phyloP scores from a whole-genome alignment of 1,284 basidiomycete species.

The Cutaneotrichosporon dermatis region DNA sequence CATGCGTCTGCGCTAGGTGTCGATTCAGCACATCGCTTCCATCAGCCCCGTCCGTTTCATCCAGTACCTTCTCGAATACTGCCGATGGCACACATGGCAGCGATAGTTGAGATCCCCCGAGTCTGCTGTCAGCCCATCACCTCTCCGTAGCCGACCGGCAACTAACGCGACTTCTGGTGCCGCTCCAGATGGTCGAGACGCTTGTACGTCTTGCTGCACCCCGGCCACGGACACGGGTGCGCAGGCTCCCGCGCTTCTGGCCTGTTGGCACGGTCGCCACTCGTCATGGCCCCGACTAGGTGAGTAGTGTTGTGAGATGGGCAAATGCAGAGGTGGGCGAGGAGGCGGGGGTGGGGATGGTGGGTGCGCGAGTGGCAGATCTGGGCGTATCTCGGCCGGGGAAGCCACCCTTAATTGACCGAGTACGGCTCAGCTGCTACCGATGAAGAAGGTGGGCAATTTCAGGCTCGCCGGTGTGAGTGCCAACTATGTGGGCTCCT shows the following conservation, averaged over 20 bases:
- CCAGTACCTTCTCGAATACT: constrained; percentile 19
- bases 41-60: neutral
- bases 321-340: neutral
- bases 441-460: too few relatives aligned
- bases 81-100: constrained; percentile 18
- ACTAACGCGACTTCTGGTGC: constrained; percentile 21
- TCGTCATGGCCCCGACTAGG: neutral
- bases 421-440: too few relatives aligned
- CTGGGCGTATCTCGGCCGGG: neutral
- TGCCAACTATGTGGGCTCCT: too few relatives aligned
- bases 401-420: neutral
- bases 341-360: neutral
- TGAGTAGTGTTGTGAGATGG: neutral
- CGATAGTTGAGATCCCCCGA: constrained; percentile 19
- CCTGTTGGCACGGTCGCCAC: neutral
- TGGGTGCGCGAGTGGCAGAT: neutral
- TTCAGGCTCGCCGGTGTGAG: too few relatives aligned
- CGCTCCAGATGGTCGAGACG: constrained; percentile 23
- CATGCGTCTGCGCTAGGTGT: constrained; percentile 21
- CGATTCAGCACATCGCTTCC: constrained; percentile 24
- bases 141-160: neutral
- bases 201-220: constrained; percentile 19
- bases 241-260: neutral
- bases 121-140: constrained; percentile 8
- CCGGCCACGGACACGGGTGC: constrained; percentile 20